Evolutionary conservation across 2,329 filamentous ascomycete species (phyloP).

Genomic region (Ophiocordyceps sinensis): DNA sequence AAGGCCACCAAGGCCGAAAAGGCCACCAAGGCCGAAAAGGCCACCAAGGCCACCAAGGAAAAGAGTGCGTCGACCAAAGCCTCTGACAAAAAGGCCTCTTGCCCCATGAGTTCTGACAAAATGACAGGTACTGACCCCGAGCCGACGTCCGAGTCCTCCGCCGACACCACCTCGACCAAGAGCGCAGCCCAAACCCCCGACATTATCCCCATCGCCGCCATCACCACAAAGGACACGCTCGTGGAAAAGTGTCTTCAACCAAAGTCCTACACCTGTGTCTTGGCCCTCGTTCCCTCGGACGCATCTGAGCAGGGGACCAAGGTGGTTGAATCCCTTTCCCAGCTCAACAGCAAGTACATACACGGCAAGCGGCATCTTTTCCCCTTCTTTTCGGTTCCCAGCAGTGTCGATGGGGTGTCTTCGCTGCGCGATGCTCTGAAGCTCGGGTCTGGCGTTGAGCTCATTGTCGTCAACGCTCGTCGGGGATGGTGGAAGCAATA

Average conservation of each 20-base stretch:
- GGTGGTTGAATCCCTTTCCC: slow-evolving; percentile 49
- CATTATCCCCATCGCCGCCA: slow-evolving; percentile 48
- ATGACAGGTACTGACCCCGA: slow-evolving; percentile 20
- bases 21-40: slow-evolving; percentile 11
- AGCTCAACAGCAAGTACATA: slow-evolving; percentile 63
- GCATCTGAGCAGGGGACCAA: slow-evolving; percentile 36
- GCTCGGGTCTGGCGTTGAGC: slow-evolving; percentile 46
- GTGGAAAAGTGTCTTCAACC: slow-evolving; percentile 56
- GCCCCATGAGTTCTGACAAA: slow-evolving; percentile 9
- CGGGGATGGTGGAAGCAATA: slow-evolving; percentile 77
- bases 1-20: slow-evolving; percentile 17
- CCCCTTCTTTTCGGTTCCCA: slow-evolving; percentile 66
- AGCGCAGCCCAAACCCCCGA: slow-evolving; percentile 11
- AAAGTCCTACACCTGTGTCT: slow-evolving; percentile 70
- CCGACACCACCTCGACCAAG: slow-evolving; percentile 14
- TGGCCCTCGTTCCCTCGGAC: slow-evolving; percentile 52
- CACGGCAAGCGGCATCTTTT: slow-evolving; percentile 56
- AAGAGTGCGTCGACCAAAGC: slow-evolving; percentile 14
- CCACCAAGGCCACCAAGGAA: slow-evolving; percentile 21
- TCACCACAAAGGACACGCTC: slow-evolving; percentile 50
- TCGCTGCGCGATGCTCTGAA: slow-evolving; percentile 39
- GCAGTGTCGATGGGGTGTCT: slow-evolving; percentile 20
- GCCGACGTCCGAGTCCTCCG: slow-evolving; percentile 9
- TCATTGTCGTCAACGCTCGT: slow-evolving; percentile 75
- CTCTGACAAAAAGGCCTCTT: slow-evolving; percentile 16